Evolutionary conservation across 108 stramenopile genomes (phyloP).

Genomic region (Aurantiochytrium sp.): DNA sequence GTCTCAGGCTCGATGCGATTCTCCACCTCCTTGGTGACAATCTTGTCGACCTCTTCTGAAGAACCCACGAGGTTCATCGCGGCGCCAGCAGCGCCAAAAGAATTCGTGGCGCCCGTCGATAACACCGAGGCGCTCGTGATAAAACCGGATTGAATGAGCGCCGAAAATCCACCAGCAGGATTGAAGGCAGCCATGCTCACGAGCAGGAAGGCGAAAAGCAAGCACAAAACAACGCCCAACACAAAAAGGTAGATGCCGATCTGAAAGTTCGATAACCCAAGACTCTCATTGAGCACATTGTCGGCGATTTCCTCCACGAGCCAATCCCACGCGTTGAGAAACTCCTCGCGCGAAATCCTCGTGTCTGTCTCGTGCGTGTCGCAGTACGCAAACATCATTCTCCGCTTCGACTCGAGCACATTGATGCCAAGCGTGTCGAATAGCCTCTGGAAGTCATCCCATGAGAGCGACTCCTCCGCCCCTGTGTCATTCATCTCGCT

Average conservation of each 20-base stretch:
- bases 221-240: background rate
- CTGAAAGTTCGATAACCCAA: background rate
- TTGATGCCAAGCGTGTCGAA: background rate
- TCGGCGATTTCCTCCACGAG: background rate
- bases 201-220: background rate
- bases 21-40: background rate
- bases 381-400: background rate
- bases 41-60: background rate
- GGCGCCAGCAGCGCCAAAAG: background rate
- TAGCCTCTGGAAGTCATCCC: background rate
- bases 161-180: background rate
- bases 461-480: background rate
- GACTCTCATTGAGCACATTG: background rate
- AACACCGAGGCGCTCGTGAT: background rate
- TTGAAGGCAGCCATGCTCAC: background rate
- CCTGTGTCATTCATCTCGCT: background rate
- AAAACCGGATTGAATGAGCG: background rate
- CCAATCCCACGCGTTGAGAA: background rate
- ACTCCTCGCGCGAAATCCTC: background rate
- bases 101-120: background rate
- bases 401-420: background rate
- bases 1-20: background rate
- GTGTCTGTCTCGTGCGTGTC: background rate
- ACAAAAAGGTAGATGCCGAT: background rate
- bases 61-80: background rate